Percentiles rank a stretch among this genome's conserved stretches.
phyloP scores from a whole-genome alignment of 345 rosid genomes.

The Psidium guajava region DNA sequence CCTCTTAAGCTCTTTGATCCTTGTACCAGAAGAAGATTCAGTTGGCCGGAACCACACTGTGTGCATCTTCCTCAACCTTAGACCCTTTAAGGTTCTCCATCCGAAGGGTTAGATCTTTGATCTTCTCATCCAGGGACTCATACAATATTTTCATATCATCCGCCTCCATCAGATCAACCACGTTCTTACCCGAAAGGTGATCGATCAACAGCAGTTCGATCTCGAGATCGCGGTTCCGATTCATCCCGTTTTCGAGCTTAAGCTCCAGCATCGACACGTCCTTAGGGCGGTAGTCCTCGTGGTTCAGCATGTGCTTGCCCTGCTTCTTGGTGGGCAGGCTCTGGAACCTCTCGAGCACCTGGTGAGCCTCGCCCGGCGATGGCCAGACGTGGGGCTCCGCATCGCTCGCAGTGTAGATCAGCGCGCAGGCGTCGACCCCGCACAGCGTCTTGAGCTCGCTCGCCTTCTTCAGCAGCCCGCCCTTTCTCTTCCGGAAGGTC shows the following conservation, averaged over 20 bases:
- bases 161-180: background rate
- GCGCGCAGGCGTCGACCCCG: conserved; percentile 27
- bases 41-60: background rate
- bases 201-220: conserved; percentile 4
- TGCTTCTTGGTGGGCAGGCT: conserved; percentile 12
- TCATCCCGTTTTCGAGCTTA: conserved; percentile 3
- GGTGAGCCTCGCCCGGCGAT: conserved; percentile 4
- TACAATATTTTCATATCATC: background rate
- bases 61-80: background rate
- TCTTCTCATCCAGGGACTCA: background rate
- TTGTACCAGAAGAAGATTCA: background rate
- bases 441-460: conserved; percentile 31
- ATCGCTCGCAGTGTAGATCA: conserved; percentile 14
- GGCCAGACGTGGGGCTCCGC: conserved; percentile 30
- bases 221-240: conserved; percentile 17
- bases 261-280: conserved; percentile 3
- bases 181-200: background rate
- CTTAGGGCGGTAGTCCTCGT: conserved; percentile 9
- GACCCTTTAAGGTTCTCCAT: background rate
- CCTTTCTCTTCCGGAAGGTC: conserved; percentile 27
- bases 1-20: background rate
- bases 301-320: conserved; percentile 27
- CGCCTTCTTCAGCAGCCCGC: conserved; percentile 33
- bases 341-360: conserved; percentile 7
- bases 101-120: background rate